Conservation (phyloP, 768 basidiomycete species). For the Boletus subcaerulescens region DNA sequence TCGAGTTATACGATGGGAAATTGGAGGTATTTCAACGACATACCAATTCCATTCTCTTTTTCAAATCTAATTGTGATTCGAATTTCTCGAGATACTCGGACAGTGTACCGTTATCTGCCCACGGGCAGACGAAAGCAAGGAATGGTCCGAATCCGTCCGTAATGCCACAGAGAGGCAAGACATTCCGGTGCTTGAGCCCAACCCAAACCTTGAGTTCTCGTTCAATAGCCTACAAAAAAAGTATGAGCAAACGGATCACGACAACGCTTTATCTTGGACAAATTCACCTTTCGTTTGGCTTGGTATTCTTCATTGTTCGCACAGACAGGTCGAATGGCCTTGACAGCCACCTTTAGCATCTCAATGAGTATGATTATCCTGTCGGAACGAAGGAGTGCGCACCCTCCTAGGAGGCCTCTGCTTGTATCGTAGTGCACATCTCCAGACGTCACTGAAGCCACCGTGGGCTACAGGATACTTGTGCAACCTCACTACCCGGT, state of each 20-base stretch:
- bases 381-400: neutral
- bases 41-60: constrained; percentile 19
- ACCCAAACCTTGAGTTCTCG: constrained; percentile 33
- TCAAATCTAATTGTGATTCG: constrained; percentile 7
- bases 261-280: neutral
- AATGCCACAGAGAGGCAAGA: constrained; percentile 31
- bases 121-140: constrained; percentile 33
- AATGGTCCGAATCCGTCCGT: constrained; percentile 26
- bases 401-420: constrained; percentile 7
- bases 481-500: constrained; percentile 7
- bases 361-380: neutral
- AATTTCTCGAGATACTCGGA: constrained; percentile 28
- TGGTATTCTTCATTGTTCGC: neutral
- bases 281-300: constrained; percentile 17
- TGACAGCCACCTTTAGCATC: constrained; percentile 25
- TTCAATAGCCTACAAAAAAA: constrained; percentile 17
- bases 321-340: constrained; percentile 16
- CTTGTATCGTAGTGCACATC: constrained; percentile 8
- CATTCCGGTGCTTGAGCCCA: constrained; percentile 27
- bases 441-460: constrained; percentile 32
- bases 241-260: constrained; percentile 5
- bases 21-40: neutral
- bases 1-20: neutral
- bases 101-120: constrained; percentile 32
- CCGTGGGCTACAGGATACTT: constrained; percentile 26